These are phyloP conservation scores for Colletotrichum eremochloae DNA, from an alignment of 2,329 filamentous ascomycete species.

Conservation along the genomic window DNA sequence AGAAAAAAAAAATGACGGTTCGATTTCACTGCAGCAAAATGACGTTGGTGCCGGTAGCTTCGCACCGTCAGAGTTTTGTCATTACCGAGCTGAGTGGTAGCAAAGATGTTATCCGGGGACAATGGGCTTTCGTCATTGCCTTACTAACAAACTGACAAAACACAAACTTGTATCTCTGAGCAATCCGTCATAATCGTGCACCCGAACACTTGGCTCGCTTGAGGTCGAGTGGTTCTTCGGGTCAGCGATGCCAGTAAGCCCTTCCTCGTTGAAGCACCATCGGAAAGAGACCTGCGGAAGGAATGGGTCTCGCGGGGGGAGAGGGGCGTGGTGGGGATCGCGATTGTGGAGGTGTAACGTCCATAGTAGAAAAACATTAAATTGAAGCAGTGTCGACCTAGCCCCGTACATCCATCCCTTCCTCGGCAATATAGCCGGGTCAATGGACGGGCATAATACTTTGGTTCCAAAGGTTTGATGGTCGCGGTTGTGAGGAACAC, in stretches of 20 bases:
- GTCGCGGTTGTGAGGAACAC: no score
- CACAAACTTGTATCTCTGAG: background rate
- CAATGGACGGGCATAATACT: no score
- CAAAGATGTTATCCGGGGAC: background rate
- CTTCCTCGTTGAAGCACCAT: background rate
- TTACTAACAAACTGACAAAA: background rate
- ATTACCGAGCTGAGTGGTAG: background rate
- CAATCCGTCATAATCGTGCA: background rate
- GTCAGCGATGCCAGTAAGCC: background rate
- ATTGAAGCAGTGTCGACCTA: background rate
- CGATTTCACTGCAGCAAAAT: background rate
- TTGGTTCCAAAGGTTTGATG: background rate
- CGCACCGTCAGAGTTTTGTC: background rate
- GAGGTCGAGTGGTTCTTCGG: background rate
- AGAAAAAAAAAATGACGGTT: background rate
- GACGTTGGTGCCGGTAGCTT: background rate
- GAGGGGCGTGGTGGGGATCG: conserved; percentile 3
- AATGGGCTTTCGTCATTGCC: background rate
- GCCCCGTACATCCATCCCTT: background rate
- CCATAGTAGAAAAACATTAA: background rate
- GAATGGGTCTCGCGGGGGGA: conserved; percentile 33
- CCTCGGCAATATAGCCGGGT: background rate
- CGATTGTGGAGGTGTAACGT: conserved; percentile 1
- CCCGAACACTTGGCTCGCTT: background rate
- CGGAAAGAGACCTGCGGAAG: background rate